These are phyloP conservation scores for Madurella mycetomatis DNA, from an alignment of 2,329 filamentous ascomycete species.

Conservation along the genomic window DNA sequence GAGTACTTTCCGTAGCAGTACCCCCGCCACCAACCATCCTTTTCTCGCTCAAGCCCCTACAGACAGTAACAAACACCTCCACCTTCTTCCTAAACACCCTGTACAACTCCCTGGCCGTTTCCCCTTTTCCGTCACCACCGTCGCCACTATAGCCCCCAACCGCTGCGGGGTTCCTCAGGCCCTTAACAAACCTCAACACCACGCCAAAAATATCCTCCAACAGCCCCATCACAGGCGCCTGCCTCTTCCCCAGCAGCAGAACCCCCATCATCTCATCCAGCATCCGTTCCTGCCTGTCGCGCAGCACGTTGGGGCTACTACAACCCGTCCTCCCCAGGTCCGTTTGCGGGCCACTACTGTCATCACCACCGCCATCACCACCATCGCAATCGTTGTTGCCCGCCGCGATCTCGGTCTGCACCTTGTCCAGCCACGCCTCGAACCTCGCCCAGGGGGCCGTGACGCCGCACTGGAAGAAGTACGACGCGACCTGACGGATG, in stretches of 20 bases:
- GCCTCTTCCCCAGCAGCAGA: slow-evolving; percentile 68
- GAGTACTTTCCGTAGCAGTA: neutral
- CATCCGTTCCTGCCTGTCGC: slow-evolving; percentile 65
- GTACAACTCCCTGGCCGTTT: slow-evolving; percentile 49
- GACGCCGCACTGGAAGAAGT: slow-evolving; percentile 78
- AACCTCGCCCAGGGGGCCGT: slow-evolving; percentile 69
- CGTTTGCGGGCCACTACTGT: too few species aligned
- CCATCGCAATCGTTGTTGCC: neutral
- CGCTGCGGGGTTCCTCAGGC: slow-evolving; percentile 30
- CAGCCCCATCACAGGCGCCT: slow-evolving; percentile 66
- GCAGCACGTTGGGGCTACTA: slow-evolving; percentile 60
- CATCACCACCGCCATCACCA: neutral
- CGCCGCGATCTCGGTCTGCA: slow-evolving; percentile 43
- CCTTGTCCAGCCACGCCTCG: slow-evolving; percentile 56
- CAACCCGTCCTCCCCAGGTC: neutral
- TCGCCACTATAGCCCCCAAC: neutral
- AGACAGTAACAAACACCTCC: slow-evolving; percentile 69
- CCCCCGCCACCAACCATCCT: slow-evolving; percentile 38
- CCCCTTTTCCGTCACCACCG: slow-evolving; percentile 28
- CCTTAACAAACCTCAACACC: slow-evolving; percentile 67
- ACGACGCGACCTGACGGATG: slow-evolving; percentile 64
- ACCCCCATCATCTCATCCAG: slow-evolving; percentile 72
- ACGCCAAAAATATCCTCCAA: slow-evolving; percentile 71
- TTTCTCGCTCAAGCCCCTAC: slow-evolving; percentile 62
- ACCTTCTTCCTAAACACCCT: slow-evolving; percentile 65